Evolutionary conservation across 2,329 filamentous ascomycete species (phyloP), one percentile per base, ranked within the genome.

Genomic region (Penicillium sp.): DNA sequence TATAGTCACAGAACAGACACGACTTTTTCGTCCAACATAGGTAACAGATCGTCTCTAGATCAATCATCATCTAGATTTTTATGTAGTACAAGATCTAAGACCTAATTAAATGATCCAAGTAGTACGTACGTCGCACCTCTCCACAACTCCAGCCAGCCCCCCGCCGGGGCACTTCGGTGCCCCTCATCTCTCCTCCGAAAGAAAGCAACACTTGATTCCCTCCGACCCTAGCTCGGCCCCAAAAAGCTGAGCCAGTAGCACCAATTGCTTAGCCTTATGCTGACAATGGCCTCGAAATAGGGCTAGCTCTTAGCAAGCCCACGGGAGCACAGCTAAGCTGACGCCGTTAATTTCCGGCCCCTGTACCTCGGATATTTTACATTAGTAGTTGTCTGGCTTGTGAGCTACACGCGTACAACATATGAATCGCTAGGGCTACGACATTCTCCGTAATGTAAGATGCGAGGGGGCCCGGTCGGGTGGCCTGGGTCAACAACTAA

Each of bases 361-460:
- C 50, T 37, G 49, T 10, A 9, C 50, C 30, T 53, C 30, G 50
- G n/a, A 53, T 30, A 30, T 30, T 49, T 30, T 49, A 30, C 45
- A 5, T 49, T n/a, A 6, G 45, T 30, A 30, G n/a, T 49, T 30
- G 45, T 49, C 45, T 17, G 15, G 45, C 45, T 49, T 28, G 45
- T 49, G 26, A 3, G 45, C 8, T n/a, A 22, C 40, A 22, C n/a
- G 17, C 35, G 17, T 33, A 33, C 30, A 33, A 33, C 30, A 6
- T 33, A 33, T 10, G 9, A 33, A 13, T 37, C 35, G 35, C 4
- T 22, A 44, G 19, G 22, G 19, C 30, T 12, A 33, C 30, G 2
- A 4, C 19, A 44, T 10, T 22, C 38, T 63, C 24, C 53, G 50
- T 55, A 51, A 47, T 45, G 55, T 60, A 47, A 49, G 45, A 49